Conservation (phyloP, 176 grass and related monocot species). For the Otatea glauca region DNA sequence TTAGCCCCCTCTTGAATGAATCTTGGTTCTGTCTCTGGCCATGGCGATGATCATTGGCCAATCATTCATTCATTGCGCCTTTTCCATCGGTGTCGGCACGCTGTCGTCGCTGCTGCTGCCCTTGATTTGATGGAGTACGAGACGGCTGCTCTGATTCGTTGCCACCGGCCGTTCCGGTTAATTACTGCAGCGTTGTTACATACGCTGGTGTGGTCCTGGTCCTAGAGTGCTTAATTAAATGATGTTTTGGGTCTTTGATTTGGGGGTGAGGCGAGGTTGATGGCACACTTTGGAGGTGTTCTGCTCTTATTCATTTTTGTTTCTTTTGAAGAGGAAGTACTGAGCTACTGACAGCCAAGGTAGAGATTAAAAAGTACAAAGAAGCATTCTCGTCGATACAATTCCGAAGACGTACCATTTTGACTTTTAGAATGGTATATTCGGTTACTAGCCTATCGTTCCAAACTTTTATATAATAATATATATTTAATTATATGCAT, state of each 20-base stretch:
- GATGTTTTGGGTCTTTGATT: neutral
- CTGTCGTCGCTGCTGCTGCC: neutral
- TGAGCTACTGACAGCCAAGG: neutral
- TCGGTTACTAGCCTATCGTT: too few species aligned
- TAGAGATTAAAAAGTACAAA: neutral
- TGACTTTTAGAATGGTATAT: too few species aligned
- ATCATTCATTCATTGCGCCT: neutral
- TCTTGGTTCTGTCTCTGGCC: too few species aligned
- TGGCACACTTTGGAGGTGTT: neutral
- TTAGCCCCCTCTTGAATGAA: too few species aligned
- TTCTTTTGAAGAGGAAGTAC: neutral
- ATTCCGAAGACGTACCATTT: too few species aligned
- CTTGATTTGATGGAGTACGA: neutral
- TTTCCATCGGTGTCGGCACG: too few species aligned
- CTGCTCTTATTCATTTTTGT: neutral
- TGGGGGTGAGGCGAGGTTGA: constrained; percentile 19
- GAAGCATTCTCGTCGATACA: too few species aligned
- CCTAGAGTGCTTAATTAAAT: constrained; percentile 26
- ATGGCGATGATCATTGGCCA: neutral
- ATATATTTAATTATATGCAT: too few species aligned
- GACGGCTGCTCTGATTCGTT: neutral
- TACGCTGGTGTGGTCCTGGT: neutral
- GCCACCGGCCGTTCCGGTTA: neutral
- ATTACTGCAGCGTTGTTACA: neutral
- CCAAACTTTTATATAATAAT: too few species aligned